Base-by-base conservation (phyloP, 768 basidiomycete species). In the Pleurotus pulmonarius region DNA sequence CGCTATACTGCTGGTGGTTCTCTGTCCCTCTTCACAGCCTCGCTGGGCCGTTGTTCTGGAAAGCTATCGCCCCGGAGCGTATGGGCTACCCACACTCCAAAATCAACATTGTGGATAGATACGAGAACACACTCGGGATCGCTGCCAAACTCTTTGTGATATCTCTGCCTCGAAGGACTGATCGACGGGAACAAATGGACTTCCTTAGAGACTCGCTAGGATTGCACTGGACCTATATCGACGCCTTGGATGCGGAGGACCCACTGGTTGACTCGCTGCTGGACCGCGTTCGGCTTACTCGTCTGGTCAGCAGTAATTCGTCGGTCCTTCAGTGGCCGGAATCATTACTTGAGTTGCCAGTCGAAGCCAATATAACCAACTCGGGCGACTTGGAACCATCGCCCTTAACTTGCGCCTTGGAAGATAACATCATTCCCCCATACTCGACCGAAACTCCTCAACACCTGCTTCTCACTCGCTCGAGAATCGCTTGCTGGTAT, bases 401-500 rank as follows among this genome's bases (percentile, higher is more conserved):
- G 13, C 72, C 70, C 59, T 60, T 83, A 6, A 70, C 75, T 24
- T 82, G 79, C 64, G 76, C 82, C 38, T 70, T 61, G 12, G 60
- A 74, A 43, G 72, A 83, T 60, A 67, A 73, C 59, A 65, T 66
- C 13, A 62, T 79, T 15, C 58, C 67, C 0, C 60, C 69, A 6
- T 79, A 75, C 59, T 63, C 59, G 38, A 61, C 71, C 12, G 59
- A 59, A 0, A 64, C 81, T 5, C 79, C 79, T 2, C 69, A 73
- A 20, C 74, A 82, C 65, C 72, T 74, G 65, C 59, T 83, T 26
- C 79, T 91, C 48, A 83, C 85, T 1, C 71, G 75, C 24, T 76
- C 78, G 15, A 82, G 86, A 53, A 66, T 89, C 37, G 86, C 87
- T 9, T 90, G 87, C 67, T 90, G 86, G 86, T 72, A 83, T 62